Base-by-base conservation (phyloP, 2,329 filamentous ascomycete genomes). In the Graphiopsis chlorocephala region DNA sequence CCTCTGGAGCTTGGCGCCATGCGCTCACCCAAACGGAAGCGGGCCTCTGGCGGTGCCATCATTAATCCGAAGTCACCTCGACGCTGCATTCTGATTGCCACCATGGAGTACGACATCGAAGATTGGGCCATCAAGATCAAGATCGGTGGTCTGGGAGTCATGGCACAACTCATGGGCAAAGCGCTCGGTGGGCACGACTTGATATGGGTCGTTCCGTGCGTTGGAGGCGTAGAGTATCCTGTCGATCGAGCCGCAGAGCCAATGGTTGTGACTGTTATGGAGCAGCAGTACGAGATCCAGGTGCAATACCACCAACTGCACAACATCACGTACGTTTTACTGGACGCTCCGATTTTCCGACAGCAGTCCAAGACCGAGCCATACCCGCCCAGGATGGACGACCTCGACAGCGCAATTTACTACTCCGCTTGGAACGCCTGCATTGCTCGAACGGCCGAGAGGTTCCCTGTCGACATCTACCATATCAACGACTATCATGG, bases 121-220 rank as follows among this genome's bases (percentile, higher is more conserved):
- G 88, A 90, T 72, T 90, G 88, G 85, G 81, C 76, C 3, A 87
- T 90, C 77, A 90, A 88, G 75, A 87, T 90, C 76, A 90, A 90
- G 76, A 90, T 90, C 55, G 88, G 88, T 65, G 88, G 88, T 66
- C 79, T 90, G 4, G 88, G 88, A 73, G 87, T 89, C 65, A 90
- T 90, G 87, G 87, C 88, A 35, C 85, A 88, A 69, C 77, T 90
- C 1, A 90, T 90, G 87, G 85, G 85, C 17, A 87, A 88, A 71
- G 84, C 86, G 58, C 81, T 90, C 8, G 79, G 83, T 2, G 86
- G 90, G 68, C 84, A 88, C 69, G 84, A 90, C 72, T 79, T 90
- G 0, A 84, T 90, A 66, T 90, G 78, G 78, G 78, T 80, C 12
- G 78, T 80, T n/a, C 78, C 78, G 28, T 80, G 78, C 69, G 86